These are phyloP conservation scores for Arthrobotrys iridis DNA, from an alignment of 2,329 filamentous ascomycete species.

Conservation along the genomic window DNA sequence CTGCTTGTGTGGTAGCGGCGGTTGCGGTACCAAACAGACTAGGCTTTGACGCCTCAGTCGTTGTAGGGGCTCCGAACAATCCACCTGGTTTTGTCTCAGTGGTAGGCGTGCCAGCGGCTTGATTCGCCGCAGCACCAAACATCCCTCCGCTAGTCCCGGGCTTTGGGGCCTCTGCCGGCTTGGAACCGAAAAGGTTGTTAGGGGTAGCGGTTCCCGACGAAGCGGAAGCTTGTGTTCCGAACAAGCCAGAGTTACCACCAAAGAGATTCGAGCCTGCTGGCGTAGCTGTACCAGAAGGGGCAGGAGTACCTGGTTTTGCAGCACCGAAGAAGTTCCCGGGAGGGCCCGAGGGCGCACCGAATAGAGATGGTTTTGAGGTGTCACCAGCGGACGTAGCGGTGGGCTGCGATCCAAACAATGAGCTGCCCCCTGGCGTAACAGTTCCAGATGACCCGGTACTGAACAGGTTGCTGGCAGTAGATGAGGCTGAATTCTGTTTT, in stretches of 20 bases:
- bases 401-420: conserved; percentile 31
- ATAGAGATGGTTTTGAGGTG: conserved; percentile 31
- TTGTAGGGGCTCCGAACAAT: conserved; percentile 58
- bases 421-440: conserved; percentile 26
- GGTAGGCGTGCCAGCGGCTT: conserved; percentile 43
- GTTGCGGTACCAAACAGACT: conserved; percentile 30
- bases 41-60: conserved; percentile 55
- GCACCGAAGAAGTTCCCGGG: background rate
- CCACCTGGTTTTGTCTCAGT: conserved; percentile 57
- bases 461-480: conserved; percentile 15
- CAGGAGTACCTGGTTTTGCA: conserved; percentile 20
- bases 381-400: background rate
- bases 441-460: conserved; percentile 28
- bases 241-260: background rate
- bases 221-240: conserved; percentile 49
- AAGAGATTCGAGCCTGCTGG: conserved; percentile 26
- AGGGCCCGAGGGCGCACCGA: conserved; percentile 4
- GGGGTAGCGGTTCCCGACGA: conserved; percentile 49
- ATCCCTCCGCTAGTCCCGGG: conserved; percentile 60
- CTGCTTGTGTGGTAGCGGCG: conserved; percentile 14
- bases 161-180: conserved; percentile 59
- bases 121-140: conserved; percentile 59
- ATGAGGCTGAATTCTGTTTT: conserved; percentile 2
- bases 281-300: conserved; percentile 36
- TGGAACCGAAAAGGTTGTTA: conserved; percentile 56